Evolutionary conservation across 768 basidiomycete species (phyloP), one percentile per base, ranked within the genome.

Genomic region (Tubosaeta sp.): DNA sequence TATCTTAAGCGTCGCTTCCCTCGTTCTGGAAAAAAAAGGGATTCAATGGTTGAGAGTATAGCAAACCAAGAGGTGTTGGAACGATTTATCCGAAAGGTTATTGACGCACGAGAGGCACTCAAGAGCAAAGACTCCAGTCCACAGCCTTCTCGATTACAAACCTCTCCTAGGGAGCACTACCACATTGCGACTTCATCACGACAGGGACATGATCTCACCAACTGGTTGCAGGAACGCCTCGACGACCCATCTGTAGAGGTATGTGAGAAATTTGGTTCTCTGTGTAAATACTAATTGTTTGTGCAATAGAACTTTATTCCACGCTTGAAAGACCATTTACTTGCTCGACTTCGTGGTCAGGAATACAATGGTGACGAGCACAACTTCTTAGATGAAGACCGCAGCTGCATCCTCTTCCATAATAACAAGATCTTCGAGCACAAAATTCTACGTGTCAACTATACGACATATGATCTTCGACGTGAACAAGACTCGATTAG

Each of bases 401-500:
- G 5, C 8, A 19, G 12, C 18, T 39, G 38, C 2, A 13, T 39
- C 12, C 38, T 39, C 3, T 12, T 39, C 3, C 21, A 39, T 8
- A 8, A 39, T 22, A 39, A 39, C 21, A 19, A 39, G 21, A 39
- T 39, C 8, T 39, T 39, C 5, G 38, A 39, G 19, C 38, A 69
- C 29, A 56, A 7, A 19, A 18, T 53, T 10, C 13, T 62, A 2
- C 60, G 19, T 4, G 21, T 39, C 16, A 64, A 66, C 18, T 68
- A 66, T 44, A 70, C 61, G 0, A 66, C 63, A 1, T 68, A 69
- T 16, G 56, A 69, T 35, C 47, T 67, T 1, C 43, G 41, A 18
- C 54, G 18, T 25, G 46, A 51, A 4, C 72, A 76, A 51, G 75
- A 79, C 50, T 55, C 62, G 0, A 61, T 78, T 48, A 74, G 73